These are phyloP conservation scores for Metrosideros polymorpha DNA, from an alignment of 441 rosid genomes.

Conservation along the genomic window DNA sequence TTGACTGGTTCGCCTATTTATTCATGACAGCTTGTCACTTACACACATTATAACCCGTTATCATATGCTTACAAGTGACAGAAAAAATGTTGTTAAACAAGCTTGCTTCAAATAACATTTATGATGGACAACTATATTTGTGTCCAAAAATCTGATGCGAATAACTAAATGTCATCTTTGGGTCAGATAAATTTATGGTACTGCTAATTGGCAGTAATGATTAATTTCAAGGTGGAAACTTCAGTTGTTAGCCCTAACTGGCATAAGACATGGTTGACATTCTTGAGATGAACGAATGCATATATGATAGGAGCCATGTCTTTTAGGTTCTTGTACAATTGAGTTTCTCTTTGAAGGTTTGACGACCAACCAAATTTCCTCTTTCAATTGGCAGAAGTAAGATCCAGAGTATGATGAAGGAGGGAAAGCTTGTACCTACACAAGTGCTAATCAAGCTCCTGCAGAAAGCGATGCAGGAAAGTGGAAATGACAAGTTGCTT, in stretches of 20 bases:
- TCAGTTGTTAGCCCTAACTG: not conserved
- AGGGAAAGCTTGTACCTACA: conserved; percentile 5
- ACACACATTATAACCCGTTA: not conserved
- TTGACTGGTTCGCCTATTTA: not conserved
- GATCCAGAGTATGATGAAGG: not conserved
- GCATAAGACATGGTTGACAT: not conserved
- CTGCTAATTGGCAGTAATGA: not conserved
- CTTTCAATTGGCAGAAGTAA: not conserved
- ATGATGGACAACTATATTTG: too few relatives aligned
- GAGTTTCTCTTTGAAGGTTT: not conserved
- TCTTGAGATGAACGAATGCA: not conserved
- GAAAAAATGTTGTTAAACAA: not conserved
- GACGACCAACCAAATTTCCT: not conserved
- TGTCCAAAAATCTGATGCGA: not conserved
- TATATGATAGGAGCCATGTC: not conserved
- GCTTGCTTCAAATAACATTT: not conserved
- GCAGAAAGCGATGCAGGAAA: not conserved
- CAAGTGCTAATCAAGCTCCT: conserved; percentile 1
- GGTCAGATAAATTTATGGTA: not conserved
- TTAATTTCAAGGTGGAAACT: not conserved
- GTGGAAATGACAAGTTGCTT: not conserved
- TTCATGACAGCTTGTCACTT: not conserved
- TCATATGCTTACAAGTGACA: not conserved
- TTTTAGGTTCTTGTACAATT: not conserved
- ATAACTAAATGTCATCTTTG: not conserved